A percentile compares a stretch with the other conserved stretches of the same genome.
These are phyloP conservation scores for Fusarium aywerte DNA, from an alignment of 2,329 filamentous ascomycete genomes.

Conservation along the genomic window DNA sequence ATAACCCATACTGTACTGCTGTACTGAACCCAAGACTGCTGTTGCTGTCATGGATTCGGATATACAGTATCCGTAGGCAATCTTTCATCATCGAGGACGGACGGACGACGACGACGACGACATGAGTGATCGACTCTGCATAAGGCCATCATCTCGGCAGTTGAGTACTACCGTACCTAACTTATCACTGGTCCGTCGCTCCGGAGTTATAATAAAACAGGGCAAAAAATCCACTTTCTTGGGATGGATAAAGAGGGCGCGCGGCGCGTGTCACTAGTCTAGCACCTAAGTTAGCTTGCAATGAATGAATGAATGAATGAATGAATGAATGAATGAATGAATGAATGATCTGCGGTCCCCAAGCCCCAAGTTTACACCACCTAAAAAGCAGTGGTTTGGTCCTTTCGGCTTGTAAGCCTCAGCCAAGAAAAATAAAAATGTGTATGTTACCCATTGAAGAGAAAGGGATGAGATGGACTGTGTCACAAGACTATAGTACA, in stretches of 20 bases:
- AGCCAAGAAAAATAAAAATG: not conserved
- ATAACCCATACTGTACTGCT: too few species aligned
- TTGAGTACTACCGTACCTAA: constrained; percentile 11
- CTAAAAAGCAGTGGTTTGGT: too few species aligned
- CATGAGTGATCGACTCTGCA: constrained; percentile 14
- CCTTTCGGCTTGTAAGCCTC: not conserved
- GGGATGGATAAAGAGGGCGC: too few species aligned
- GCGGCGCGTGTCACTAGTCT: constrained; percentile 9
- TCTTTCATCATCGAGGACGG: constrained; percentile 1
- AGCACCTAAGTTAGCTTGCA: not conserved
- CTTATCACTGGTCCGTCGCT: not conserved
- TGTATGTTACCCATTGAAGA: too few species aligned
- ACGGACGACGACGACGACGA: constrained; percentile 6
- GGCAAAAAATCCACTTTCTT: not conserved
- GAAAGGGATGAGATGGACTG: not conserved
- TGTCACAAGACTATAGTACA: constrained; percentile 21
- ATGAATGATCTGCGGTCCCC: constrained; percentile 23
- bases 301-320: too few species aligned
- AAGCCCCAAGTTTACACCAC: not conserved
- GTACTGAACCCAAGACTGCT: too few species aligned
- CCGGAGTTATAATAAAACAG: not conserved
- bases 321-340: too few species aligned
- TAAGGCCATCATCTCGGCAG: constrained; percentile 18
- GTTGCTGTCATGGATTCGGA: too few species aligned
- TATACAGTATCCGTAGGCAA: too few species aligned